Percentiles rank a stretch among this genome's conserved stretches.
phyloP scores from a whole-genome alignment of 169 alveolate species.

The Eimeria nieschulzi region DNA sequence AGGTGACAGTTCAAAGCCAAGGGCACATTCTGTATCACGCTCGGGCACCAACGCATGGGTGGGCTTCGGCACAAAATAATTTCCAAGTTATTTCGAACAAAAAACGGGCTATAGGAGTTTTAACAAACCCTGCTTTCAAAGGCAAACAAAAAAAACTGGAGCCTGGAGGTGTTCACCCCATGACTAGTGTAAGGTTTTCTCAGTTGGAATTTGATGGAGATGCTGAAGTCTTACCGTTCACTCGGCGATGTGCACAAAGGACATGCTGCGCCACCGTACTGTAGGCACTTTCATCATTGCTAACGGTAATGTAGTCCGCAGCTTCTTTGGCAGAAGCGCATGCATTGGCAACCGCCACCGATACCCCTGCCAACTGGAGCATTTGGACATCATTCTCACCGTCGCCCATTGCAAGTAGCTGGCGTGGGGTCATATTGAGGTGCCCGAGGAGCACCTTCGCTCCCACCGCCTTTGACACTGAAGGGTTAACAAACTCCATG shows the following conservation, averaged over 20 bases:
- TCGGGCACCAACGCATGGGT: too few relatives aligned
- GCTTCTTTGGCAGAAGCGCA: slow-evolving; percentile 80
- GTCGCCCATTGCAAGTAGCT: slow-evolving; percentile 85
- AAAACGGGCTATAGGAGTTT: too few relatives aligned
- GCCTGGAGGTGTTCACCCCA: too few relatives aligned
- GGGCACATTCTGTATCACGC: too few relatives aligned
- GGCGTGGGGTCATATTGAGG: slow-evolving; percentile 75
- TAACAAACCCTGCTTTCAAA: too few relatives aligned
- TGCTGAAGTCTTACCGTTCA: too few relatives aligned
- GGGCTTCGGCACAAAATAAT: too few relatives aligned
- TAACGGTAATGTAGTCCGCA: slow-evolving; percentile 74
- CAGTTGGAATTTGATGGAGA: too few relatives aligned
- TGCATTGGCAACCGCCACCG: slow-evolving; percentile 83
- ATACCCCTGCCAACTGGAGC: slow-evolving; percentile 77
- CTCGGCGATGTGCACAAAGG: neutral
- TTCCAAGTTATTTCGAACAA: too few relatives aligned
- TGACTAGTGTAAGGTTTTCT: too few relatives aligned
- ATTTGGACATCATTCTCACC: slow-evolving; percentile 86
- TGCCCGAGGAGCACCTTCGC: slow-evolving; percentile 79
- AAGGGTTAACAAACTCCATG: slow-evolving; percentile 80
- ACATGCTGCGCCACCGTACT: slow-evolving; percentile 28
- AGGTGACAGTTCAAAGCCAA: too few relatives aligned
- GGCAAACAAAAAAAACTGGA: too few relatives aligned
- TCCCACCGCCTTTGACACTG: slow-evolving; percentile 82
- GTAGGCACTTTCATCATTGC: slow-evolving; percentile 62